Evolutionary conservation across 2,329 filamentous ascomycete genomes (phyloP), one percentile per base, ranked within the genome.

Genomic region (Pestalotiopsis sp.): DNA sequence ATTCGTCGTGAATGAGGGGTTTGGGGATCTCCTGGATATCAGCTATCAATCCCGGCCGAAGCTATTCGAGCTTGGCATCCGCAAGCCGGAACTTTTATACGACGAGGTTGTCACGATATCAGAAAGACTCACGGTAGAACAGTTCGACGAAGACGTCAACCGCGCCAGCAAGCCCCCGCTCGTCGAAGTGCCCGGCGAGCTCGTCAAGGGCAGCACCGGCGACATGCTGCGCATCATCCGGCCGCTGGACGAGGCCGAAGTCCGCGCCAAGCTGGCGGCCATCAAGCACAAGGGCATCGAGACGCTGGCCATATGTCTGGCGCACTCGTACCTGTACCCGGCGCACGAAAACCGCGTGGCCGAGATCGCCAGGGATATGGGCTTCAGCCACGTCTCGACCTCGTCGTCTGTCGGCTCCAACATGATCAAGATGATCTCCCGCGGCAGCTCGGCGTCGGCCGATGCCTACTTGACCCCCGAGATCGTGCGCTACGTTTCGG

Each of bases 391-490:
- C 38, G 63, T 65, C 11, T 49, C 63, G 23, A 49, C 45, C 3
- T 59, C 57, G 3, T 65, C 63, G 14, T 65, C 63, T 14, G 63
- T 49, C 20, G 63, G 38, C n/a, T 49, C 39, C 27, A 58, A 58
- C 17, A 93, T 93, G 91, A 93, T 93, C 80, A 93, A 93, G 80
- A 82, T 93, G 41, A 89, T 93, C 0, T 88, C 91, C 4, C 81
- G 92, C 70, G 90, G 90, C 1, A 93, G 90, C 0, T 93, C 91
- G 12, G 91, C 91, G 1, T 92, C 90, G 72, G 91, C 91, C 5
- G 91, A 93, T 78, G 92, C 91, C 3, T 94, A 93, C 75, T 83
- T 94, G n/a, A 93, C 91, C 0, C 92, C 92, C 0, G 89, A 90
- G 1, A 93, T 93, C 73, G 88, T 89, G 71, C 91, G 90, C 77